Evolutionary conservation across 1,284 basidiomycete genomes (phyloP).

Genomic region (Fistulinella cinereoalba): DNA sequence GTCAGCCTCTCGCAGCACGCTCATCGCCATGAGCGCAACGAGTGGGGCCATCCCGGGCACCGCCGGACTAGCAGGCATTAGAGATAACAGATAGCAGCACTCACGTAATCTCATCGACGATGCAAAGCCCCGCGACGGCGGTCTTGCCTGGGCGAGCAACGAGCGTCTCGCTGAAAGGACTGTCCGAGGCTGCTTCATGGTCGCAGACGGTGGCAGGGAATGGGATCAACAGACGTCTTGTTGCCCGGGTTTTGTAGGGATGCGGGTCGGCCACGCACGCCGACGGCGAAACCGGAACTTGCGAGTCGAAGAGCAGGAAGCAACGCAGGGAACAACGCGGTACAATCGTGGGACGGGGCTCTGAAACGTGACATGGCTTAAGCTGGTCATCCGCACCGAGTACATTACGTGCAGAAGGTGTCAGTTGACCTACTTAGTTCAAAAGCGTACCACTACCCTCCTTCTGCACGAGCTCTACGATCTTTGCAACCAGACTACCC

Average conservation of each 20-base stretch:
- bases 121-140: constrained; percentile 28
- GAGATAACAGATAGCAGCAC: constrained; percentile 13
- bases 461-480: constrained; percentile 47
- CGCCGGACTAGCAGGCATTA: background rate
- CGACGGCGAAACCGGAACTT: constrained; percentile 21
- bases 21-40: no score
- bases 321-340: constrained; percentile 19
- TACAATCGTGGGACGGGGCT: constrained; percentile 23
- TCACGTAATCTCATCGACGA: constrained; percentile 29
- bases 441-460: no score
- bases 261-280: constrained; percentile 9
- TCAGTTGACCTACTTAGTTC: background rate
- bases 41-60: constrained; percentile 5
- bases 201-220: constrained; percentile 8
- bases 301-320: constrained; percentile 3
- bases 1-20: constrained; percentile 8
- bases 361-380: no score
- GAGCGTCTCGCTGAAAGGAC: constrained; percentile 28
- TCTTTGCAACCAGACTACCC: constrained; percentile 60
- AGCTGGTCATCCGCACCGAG: no score
- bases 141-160: constrained; percentile 22
- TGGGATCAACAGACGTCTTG: no score
- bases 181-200: constrained; percentile 21
- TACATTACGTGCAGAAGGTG: background rate
- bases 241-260: constrained; percentile 23